A percentile compares a stretch with the other conserved stretches of the same genome.
Evolutionary conservation across 805 yeast genomes (phyloP).

Genomic region (Saccharomycopsis capsularis): DNA sequence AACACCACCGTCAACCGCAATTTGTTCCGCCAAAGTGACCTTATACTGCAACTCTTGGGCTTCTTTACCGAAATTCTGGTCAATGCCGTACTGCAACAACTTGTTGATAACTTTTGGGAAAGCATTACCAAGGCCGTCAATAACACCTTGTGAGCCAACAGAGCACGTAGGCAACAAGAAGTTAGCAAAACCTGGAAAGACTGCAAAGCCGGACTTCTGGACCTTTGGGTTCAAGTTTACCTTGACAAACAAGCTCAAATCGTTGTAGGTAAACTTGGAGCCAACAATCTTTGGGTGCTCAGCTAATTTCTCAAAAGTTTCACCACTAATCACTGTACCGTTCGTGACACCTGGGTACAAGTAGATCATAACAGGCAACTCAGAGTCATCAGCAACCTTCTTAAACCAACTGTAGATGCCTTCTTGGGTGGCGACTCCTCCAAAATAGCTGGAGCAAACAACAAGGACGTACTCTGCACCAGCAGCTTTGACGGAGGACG

Average conservation of each 20-base stretch:
- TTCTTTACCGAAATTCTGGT: conserved; percentile 33
- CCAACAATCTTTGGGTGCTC: conserved; percentile 34
- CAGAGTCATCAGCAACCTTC: conserved; percentile 29
- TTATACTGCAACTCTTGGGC: conserved; percentile 38
- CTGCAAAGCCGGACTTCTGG: conserved; percentile 34
- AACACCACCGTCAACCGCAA: conserved; percentile 29
- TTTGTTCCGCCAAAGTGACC: conserved; percentile 34
- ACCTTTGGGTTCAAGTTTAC: conserved; percentile 40
- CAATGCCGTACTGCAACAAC: conserved; percentile 31
- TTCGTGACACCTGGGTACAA: conserved; percentile 35
- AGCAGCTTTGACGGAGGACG: conserved; percentile 26
- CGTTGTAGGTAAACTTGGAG: conserved; percentile 41
- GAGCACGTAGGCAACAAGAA: conserved; percentile 40
- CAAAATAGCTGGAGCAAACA: conserved; percentile 33
- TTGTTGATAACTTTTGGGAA: conserved; percentile 42
- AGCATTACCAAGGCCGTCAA: conserved; percentile 46
- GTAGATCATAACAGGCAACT: conserved; percentile 33
- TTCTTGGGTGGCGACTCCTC: conserved; percentile 29
- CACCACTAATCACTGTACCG: conserved; percentile 27
- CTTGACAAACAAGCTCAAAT: conserved; percentile 40
- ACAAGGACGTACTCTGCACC: conserved; percentile 33
- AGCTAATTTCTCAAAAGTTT: conserved; percentile 26
- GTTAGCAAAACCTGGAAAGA: conserved; percentile 49
- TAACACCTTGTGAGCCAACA: conserved; percentile 41
- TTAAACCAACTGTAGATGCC: conserved; percentile 31